phyloP scores from a whole-genome alignment of 164 flowering plant species.

The Saururus chinensis region DNA sequence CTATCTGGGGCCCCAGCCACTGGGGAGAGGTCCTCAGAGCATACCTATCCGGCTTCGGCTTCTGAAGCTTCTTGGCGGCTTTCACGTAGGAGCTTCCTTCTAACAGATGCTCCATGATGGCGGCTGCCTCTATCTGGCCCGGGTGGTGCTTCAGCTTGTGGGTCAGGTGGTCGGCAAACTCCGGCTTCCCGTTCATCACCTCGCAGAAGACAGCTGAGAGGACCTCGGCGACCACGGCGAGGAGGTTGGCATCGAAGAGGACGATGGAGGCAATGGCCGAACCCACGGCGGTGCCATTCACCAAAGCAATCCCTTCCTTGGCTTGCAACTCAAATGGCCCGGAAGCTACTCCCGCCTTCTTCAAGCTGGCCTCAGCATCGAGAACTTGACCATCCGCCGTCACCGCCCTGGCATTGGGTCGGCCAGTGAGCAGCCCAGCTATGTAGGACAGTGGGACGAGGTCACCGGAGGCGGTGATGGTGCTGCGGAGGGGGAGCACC shows the following conservation, averaged over 20 bases:
- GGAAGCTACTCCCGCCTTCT: slow-evolving; percentile 15
- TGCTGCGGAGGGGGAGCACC: slow-evolving; percentile 24
- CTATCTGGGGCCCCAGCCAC: slow-evolving; percentile 37
- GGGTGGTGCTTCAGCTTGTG: slow-evolving; percentile 39
- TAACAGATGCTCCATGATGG: slow-evolving; percentile 28
- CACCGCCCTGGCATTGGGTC: slow-evolving; percentile 22
- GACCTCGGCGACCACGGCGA: slow-evolving; percentile 22
- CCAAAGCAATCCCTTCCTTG: slow-evolving; percentile 35
- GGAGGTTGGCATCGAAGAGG: slow-evolving; percentile 26
- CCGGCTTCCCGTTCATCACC: slow-evolving; percentile 29
- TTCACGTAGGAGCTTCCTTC: slow-evolving; percentile 27
- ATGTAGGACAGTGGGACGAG: slow-evolving; percentile 37
- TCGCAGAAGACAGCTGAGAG: slow-evolving; percentile 33
- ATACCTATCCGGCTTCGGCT: slow-evolving; percentile 33
- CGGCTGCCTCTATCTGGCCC: slow-evolving; percentile 36
- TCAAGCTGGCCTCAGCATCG: slow-evolving; percentile 19
- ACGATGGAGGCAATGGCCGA: slow-evolving; percentile 29
- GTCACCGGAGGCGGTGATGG: slow-evolving; percentile 37
- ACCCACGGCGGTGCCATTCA: slow-evolving; percentile 38
- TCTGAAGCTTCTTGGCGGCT: slow-evolving; percentile 19
- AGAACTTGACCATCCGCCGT: slow-evolving; percentile 16
- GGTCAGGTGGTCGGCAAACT: slow-evolving; percentile 28
- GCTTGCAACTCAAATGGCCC: slow-evolving; percentile 26
- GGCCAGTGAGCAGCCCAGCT: slow-evolving; percentile 28
- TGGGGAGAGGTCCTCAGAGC: slow-evolving; percentile 35